Evolutionary conservation across 257 asterid species (phyloP).

Genomic region (Solanum chilense): DNA sequence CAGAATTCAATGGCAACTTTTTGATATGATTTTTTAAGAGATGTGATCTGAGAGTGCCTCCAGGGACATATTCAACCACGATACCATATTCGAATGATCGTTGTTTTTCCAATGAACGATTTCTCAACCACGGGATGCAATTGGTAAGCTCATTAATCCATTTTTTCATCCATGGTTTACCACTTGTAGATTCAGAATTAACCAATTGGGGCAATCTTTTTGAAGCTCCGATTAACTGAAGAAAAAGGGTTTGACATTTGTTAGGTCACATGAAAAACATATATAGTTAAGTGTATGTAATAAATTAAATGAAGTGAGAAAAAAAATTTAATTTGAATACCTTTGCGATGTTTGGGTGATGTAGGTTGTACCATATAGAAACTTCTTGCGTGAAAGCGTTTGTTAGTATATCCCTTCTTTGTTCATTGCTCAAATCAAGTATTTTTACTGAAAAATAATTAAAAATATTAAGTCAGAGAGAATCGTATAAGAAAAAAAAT

Average conservation of each 20-base stretch:
- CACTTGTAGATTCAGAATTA: background rate
- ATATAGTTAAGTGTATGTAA: no score
- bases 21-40: background rate
- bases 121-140: background rate
- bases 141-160: background rate
- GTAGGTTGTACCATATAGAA: background rate
- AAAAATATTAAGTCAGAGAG: background rate
- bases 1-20: background rate
- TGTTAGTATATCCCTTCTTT: background rate
- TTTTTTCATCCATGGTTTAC: background rate
- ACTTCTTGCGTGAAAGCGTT: background rate
- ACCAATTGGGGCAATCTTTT: background rate
- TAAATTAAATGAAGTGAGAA: background rate
- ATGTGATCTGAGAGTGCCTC: conserved; percentile 6
- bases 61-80: conserved; percentile 8
- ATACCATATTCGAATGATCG: background rate
- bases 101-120: background rate
- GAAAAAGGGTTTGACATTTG: background rate
- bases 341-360: background rate
- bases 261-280: background rate
- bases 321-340: background rate
- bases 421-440: background rate
- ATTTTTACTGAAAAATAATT: background rate
- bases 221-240: conserved; percentile 10
- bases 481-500: background rate